Evolutionary conservation across 1,284 basidiomycete species (phyloP), one percentile per base, ranked within the genome.

Genomic region (Ceratobasidium sp.): DNA sequence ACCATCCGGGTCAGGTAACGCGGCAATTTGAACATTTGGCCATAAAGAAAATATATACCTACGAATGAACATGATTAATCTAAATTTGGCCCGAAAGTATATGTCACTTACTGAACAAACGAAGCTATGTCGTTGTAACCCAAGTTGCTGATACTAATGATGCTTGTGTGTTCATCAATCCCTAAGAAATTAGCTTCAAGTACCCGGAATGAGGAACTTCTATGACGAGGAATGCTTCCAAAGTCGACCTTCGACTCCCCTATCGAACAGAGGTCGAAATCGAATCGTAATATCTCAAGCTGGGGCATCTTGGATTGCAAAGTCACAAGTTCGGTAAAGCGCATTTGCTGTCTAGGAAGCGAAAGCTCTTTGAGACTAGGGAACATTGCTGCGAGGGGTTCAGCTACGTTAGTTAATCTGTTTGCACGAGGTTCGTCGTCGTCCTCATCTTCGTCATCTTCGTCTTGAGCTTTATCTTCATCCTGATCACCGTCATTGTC

Each of bases 351-450:
- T 17, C 20, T 52, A n/a, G 50, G 50, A 52, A 52, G 50, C 13
- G 17, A 17, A 20, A 52, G 50, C 50, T 52, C 50, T 20, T 52
- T 52, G 20, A 52, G 50, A 20, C 1, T 17, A 20, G 50, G 50
- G 20, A 62, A 62, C 59, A 62, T 62, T 4, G 59, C 17, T 9
- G 59, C 12, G 13, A 62, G 38, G 28, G 33, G 59, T 62, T 62
- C 59, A 15, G 33, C 59, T 17, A 62, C 17, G 20, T 62, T n/a
- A 9, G 38, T 38, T 13, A 33, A 62, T 42, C 59, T 40, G 6
- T 10, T 5, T 5, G 28, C 17, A 17, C 59, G 5, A 38, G 28
- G 28, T 13, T 62, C 59, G 3, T 38, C 28, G 33, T 62, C 59
- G 3, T 62, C 59, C 38, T 62, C 59, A 17, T 62, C 59, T 12